A percentile compares a stretch with the other conserved stretches of the same genome.
Evolutionary conservation across 179 eudicot genomes (phyloP).

Genomic region (Gypsophila paniculata): DNA sequence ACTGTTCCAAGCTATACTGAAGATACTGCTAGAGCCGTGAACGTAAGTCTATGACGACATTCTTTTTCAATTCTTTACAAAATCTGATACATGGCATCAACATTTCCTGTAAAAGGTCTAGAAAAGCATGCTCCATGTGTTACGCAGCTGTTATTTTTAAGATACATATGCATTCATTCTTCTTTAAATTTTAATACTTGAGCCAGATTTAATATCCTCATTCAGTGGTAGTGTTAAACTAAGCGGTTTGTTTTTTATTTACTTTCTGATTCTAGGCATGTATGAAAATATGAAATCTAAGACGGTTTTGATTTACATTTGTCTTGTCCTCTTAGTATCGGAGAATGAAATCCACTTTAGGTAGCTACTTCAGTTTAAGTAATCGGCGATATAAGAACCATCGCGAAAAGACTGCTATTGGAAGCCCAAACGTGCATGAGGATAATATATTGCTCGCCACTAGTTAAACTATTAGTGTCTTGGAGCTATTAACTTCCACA

Average conservation of each 20-base stretch:
- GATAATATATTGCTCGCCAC: not conserved
- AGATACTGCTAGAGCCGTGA: conserved; percentile 77
- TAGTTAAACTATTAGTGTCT: too few species aligned
- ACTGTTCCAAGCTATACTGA: conserved; percentile 66
- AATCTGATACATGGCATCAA: not conserved
- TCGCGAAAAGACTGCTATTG: not conserved
- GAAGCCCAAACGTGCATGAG: not conserved
- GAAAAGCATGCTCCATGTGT: not conserved
- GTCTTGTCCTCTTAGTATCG: not conserved
- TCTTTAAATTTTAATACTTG: not conserved
- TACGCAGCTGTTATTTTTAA: not conserved
- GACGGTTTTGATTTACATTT: not conserved
- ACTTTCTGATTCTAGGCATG: not conserved
- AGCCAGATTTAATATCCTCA: not conserved
- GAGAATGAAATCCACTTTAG: too few species aligned
- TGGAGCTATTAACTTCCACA: not conserved
- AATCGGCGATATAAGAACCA: too few species aligned
- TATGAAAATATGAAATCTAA: not conserved
- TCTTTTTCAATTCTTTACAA: not conserved
- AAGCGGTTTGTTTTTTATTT: not conserved
- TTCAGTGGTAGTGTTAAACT: not conserved
- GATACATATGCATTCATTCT: not conserved
- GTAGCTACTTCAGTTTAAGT: not conserved
- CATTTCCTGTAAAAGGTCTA: not conserved
- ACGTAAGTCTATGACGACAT: conserved; percentile 43